Evolutionary conservation across 768 basidiomycete genomes (phyloP), one percentile per base, ranked within the genome.

Genomic region (Hericium coralloides): DNA sequence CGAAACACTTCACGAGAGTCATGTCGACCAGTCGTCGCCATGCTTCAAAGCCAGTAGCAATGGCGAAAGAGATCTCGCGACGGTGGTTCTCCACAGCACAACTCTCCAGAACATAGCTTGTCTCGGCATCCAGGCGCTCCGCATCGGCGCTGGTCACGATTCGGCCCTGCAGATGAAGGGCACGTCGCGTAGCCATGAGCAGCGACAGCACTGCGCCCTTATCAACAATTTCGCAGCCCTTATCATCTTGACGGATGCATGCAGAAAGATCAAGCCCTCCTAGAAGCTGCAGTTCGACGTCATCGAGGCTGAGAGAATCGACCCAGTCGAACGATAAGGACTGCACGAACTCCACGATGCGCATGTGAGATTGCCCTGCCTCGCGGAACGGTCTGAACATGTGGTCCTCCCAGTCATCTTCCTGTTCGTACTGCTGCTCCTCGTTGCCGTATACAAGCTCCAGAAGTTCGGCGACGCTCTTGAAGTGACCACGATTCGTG

Each of bases 291-390:
- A 91, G 67, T 20, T 85, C 75, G 51, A 82, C 66, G 5, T 82
- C 75, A 15, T 79, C 70, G 1, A 85, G 81, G 12, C 74, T 68
- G 45, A 91, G 71, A 56, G 79, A 81, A 66, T 98, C 95, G 5
- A 79, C 79, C 94, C 94, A 98, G 55, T 89, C 85, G 61, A 98
- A 87, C 67, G 85, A 83, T 63, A 98, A 73, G 0, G 91, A 90
- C 65, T 91, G 87, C 49, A 98, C 75, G 54, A 92, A 82, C 68
- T 95, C 93, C 63, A 95, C 86, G 68, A 97, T 85, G 23, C 89
- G 80, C 63, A 92, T 77, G 55, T 92, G 83, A 0, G 89, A 87
- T 66, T 94, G 93, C 3, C 87, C 87, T 55, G 89, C 76, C 60
- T 87, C 87, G 55, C 73, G 79, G 74, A 89, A 89, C 2, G 80